A percentile compares a stretch with the other conserved stretches of the same genome.
phyloP scores from a whole-genome alignment of 768 basidiomycete species.

The Serendipita sp. region DNA sequence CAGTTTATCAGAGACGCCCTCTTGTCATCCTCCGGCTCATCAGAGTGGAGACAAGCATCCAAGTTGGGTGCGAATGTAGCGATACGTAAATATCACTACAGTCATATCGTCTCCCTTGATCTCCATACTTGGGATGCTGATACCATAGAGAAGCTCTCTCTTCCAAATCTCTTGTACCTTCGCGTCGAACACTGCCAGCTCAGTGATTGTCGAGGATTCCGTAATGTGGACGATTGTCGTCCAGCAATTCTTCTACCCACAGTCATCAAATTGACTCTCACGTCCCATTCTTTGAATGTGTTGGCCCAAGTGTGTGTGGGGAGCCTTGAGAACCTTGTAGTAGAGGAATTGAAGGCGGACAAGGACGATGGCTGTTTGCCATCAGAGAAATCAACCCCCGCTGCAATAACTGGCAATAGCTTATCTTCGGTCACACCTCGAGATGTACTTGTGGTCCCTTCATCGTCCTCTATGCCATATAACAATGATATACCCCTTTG shows the following conservation, averaged over 20 bases:
- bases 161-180: constrained; percentile 2
- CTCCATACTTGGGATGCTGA: background rate
- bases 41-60: background rate
- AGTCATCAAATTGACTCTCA: background rate
- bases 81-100: background rate
- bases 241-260: background rate
- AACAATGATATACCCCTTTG: too few relatives aligned
- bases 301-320: background rate
- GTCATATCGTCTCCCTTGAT: background rate
- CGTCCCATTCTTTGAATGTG: background rate
- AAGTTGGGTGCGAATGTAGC: background rate
- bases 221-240: background rate
- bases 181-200: background rate
- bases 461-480: too few relatives aligned
- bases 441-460: too few relatives aligned
- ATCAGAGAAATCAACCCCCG: background rate
- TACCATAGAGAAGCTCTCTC: background rate
- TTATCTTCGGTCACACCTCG: too few relatives aligned
- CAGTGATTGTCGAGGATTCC: background rate
- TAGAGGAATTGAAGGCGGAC: background rate
- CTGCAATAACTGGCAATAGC: too few relatives aligned
- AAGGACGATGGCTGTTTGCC: background rate
- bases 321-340: background rate
- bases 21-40: background rate
- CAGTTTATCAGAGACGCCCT: background rate